Percentiles rank a stretch among this genome's conserved stretches.
Conservation (phyloP, 495 filamentous ascomycete genomes). For the Penicillium turbatum region DNA sequence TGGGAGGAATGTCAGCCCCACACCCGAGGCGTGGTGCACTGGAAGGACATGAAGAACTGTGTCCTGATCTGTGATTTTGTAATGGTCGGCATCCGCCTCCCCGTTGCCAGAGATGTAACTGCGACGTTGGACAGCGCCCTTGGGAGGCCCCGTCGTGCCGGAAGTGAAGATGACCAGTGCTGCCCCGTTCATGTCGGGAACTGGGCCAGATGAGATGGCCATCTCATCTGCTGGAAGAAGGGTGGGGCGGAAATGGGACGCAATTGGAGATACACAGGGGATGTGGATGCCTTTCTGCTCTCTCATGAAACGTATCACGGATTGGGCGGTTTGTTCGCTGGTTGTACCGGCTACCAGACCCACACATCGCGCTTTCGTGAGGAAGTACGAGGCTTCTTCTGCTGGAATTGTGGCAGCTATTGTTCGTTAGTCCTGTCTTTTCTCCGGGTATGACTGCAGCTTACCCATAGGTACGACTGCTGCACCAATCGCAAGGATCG, state of each 20-base stretch:
- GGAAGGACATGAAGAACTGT: slow-evolving; percentile 40
- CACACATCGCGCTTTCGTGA: slow-evolving; percentile 29
- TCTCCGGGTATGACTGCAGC: not conserved
- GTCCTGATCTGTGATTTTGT: slow-evolving; percentile 25
- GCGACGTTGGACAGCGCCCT: slow-evolving; percentile 39
- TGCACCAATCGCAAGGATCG: slow-evolving; percentile 41
- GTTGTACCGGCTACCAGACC: slow-evolving; percentile 19
- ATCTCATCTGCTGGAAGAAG: slow-evolving; percentile 11
- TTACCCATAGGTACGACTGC: slow-evolving; percentile 36
- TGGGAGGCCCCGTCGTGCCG: slow-evolving; percentile 45
- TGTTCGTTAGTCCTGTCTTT: not conserved
- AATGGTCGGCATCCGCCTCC: slow-evolving; percentile 27
- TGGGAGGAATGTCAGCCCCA: slow-evolving; percentile 45
- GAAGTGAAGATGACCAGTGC: slow-evolving; percentile 40
- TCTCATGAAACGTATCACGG: slow-evolving; percentile 12
- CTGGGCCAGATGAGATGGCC: slow-evolving; percentile 23
- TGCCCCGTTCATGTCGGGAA: slow-evolving; percentile 26
- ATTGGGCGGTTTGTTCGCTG: slow-evolving; percentile 15
- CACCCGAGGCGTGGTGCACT: slow-evolving; percentile 47
- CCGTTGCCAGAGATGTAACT: slow-evolving; percentile 26
- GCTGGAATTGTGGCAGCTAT: slow-evolving; percentile 28
- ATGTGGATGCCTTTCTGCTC: slow-evolving; percentile 16
- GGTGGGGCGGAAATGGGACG: slow-evolving; percentile 13
- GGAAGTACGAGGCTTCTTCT: slow-evolving; percentile 44
- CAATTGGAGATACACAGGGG: slow-evolving; percentile 20